Base-by-base conservation (phyloP, 2,329 filamentous ascomycete species). In the Celoporthe dispersa region DNA sequence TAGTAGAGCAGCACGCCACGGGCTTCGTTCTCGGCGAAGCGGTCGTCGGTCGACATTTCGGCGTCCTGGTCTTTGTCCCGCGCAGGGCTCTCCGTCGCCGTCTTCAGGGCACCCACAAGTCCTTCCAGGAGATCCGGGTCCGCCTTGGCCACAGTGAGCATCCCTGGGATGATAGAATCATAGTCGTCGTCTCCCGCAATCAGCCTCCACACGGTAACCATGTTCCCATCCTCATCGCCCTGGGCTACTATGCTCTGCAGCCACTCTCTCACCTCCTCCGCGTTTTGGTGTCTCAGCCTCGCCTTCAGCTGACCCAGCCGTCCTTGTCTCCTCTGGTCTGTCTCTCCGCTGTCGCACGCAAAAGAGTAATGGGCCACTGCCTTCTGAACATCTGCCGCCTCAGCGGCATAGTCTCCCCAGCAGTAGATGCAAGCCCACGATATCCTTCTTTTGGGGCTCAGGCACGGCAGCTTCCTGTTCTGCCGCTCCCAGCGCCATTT, bases 1-100 rank as follows among this genome's bases (percentile, higher is more conserved):
- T 72, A 41, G 55, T 73, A 75, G 9, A 70, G 28, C 16, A 66
- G 48, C 2, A 66, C 64, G 25, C 74, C 74, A 75, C 61, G 31
- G 70, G 67, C 41, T 70, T 70, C 61, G 60, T 66, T 28, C 41
- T 66, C 64, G 48, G 48, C 44, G 33, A 66, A 35, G 71, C 73
- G 22, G n/a, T 64, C 63, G 68, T 69, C 71, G 74, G 73, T 25
- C 66, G 63, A 66, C 64, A 41, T 39, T 9, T 37, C 48, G n/a
- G 48, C 19, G 19, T 19, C 64, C 22, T 53, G 28, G 44, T 41
- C n/a, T 22, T 31, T 48, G 2, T 48, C 64, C 22, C n/a, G 63
- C 2, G 25, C 19, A 1, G 41, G 19, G 9, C 5, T 33, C 19
- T 44, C 44, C 22, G 64, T 66, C 64, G 44, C 64, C n/a, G 16